phyloP scores from a whole-genome alignment of 140 eudicot species.

The Stevia rebaudiana region DNA sequence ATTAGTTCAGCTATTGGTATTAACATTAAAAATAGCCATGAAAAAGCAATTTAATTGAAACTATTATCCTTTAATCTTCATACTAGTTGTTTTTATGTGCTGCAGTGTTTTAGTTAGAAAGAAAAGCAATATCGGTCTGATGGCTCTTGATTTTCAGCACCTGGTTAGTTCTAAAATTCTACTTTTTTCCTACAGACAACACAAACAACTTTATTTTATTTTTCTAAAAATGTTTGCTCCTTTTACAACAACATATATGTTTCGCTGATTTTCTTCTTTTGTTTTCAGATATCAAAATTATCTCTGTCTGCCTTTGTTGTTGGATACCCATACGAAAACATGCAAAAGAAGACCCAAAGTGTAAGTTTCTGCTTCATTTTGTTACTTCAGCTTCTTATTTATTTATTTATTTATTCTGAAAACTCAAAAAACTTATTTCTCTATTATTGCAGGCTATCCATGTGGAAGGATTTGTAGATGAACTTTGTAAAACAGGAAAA shows the following conservation, averaged over 20 bases:
- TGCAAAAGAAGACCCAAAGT: conserved; percentile 31
- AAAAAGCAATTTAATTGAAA: not conserved
- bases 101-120: conserved; percentile 84
- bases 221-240: not conserved
- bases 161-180: conserved; percentile 43
- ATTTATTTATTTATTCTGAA: conserved; percentile 5
- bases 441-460: conserved; percentile 51
- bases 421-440: conserved; percentile 1
- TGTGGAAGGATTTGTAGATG: conserved; percentile 68
- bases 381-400: conserved; percentile 6
- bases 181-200: not conserved
- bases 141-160: conserved; percentile 66
- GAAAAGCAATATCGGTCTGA: conserved; percentile 56
- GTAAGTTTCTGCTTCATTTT: conserved; percentile 28
- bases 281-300: conserved; percentile 62
- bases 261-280: not conserved
- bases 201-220: not conserved
- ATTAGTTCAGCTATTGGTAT: not conserved
- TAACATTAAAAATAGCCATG: not conserved
- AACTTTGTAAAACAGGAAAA: conserved; percentile 55
- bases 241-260: not conserved
- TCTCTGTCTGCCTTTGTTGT: conserved; percentile 57
- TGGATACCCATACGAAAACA: conserved; percentile 60
- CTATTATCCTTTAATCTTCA: not conserved
- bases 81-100: conserved; percentile 4